Base-by-base conservation (phyloP, 2,329 filamentous ascomycete species). In the Pseudocercospora fuligena region DNA sequence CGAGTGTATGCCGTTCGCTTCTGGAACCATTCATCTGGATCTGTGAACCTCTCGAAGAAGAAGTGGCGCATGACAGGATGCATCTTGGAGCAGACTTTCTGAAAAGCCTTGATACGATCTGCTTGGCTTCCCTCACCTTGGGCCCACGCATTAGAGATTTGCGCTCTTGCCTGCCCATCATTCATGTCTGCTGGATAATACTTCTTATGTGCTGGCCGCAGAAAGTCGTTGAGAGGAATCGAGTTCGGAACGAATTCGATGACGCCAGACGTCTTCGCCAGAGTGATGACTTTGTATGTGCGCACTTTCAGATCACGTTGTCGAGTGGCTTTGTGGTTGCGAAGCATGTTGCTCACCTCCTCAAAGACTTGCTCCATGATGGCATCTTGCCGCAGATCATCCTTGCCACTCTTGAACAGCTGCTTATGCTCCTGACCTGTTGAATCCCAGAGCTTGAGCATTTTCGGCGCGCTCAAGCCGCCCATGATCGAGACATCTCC, bases 321-420 rank as follows among this genome's bases (percentile, higher is more conserved):
- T 46, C 93, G 90, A 2, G 95, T 97, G 12, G 90, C 87, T 63
- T 92, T 90, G 78, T 98, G 93, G 58, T 92, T 90, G 77, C 92
- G 92, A 27, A 99, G 84, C 23, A 99, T 87, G 60, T 92, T 92
- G 65, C 93, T 98, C 23, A 97, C 95, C 79, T 97, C 93, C 66
- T 94, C 92, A 78, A 99, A 99, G 1, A 99, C 95, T 80, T 99
- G 95, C 79, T 99, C 96, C 96, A 99, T 99, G 83, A 89, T 99
- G 53, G 94, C 93, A 75, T 99, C 95, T 81, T 99, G 95, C 8
- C 96, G 91, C 12, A 99, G 86, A 77, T 99, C 74, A 78, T 99
- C 95, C 75, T 94, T 94, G 19, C 95, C 94, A 69, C 93, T 93
- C 84, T 99, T 99, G 77, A 97, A 89, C 84, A 99, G 84, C 80